These are phyloP conservation scores for Ceratobasidium sp. DNA, from an alignment of 1,284 basidiomycete genomes.

Conservation along the genomic window DNA sequence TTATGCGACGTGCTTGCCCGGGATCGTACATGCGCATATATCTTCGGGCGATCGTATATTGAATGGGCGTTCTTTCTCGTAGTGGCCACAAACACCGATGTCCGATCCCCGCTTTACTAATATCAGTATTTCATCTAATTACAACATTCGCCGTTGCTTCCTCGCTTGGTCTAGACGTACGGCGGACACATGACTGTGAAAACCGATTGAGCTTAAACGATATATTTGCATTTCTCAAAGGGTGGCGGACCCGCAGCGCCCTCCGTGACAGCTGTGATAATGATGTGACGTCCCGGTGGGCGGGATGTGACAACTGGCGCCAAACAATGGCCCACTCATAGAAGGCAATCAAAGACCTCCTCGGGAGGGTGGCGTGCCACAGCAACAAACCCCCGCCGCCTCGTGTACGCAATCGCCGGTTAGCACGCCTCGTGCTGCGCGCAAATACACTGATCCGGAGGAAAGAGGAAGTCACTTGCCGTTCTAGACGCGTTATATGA, in stretches of 20 bases:
- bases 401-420: constrained; percentile 14
- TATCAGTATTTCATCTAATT: background rate
- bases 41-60: background rate
- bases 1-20: background rate
- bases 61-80: background rate
- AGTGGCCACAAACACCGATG: background rate
- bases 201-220: background rate
- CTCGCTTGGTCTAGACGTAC: background rate
- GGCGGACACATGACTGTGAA: background rate
- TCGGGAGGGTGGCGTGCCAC: background rate
- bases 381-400: background rate
- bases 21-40: background rate
- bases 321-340: no score
- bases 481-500: background rate
- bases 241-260: no score
- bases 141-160: background rate
- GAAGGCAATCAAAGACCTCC: background rate
- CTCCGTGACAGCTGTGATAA: background rate
- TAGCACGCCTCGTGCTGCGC: constrained; percentile 7
- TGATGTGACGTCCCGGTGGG: background rate
- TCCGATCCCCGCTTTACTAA: constrained; percentile 2
- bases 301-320: background rate
- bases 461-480: background rate
- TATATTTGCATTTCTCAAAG: background rate
- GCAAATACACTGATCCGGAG: background rate